These are phyloP conservation scores for Phytophthora constricta DNA, from an alignment of 352 stramenopile genomes.

Conservation along the genomic window DNA sequence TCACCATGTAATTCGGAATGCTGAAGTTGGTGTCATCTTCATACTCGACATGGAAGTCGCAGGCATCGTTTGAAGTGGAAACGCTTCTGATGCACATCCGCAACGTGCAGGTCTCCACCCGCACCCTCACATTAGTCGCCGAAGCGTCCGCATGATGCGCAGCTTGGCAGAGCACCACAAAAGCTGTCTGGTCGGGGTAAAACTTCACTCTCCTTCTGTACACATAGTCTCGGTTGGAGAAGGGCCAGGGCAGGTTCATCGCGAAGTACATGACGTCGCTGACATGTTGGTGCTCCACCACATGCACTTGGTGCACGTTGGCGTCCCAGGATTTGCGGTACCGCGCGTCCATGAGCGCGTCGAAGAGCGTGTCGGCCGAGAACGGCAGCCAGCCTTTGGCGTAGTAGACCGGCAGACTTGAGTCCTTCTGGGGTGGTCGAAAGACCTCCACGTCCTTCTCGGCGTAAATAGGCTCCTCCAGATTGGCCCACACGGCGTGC, in stretches of 20 bases:
- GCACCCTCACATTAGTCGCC: slow-evolving; percentile 43
- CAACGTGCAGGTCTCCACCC: slow-evolving; percentile 70
- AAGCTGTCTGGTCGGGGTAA: slow-evolving; percentile 57
- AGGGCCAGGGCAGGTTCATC: slow-evolving; percentile 66
- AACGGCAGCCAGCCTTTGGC: slow-evolving; percentile 76
- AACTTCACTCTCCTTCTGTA: slow-evolving; percentile 70
- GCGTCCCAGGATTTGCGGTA: slow-evolving; percentile 70
- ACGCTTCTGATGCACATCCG: slow-evolving; percentile 68
- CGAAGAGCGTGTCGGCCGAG: slow-evolving; percentile 74
- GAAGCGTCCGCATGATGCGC: slow-evolving; percentile 58
- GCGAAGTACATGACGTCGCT: slow-evolving; percentile 76
- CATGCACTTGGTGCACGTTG: slow-evolving; percentile 49
- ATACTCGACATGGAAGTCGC: slow-evolving; percentile 79
- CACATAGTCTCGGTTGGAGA: slow-evolving; percentile 81
- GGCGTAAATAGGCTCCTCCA: slow-evolving; percentile 72
- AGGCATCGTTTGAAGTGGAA: slow-evolving; percentile 53
- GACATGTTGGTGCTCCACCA: slow-evolving; percentile 53
- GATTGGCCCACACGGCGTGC: slow-evolving; percentile 61
- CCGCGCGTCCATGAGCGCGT: slow-evolving; percentile 61
- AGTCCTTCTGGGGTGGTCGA: slow-evolving; percentile 53
- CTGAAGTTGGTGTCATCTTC: slow-evolving; percentile 83
- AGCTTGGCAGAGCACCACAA: slow-evolving; percentile 72
- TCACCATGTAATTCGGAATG: slow-evolving; percentile 76
- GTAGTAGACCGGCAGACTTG: slow-evolving; percentile 72
- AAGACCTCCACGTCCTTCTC: slow-evolving; percentile 83